Evolutionary conservation across 2,329 filamentous ascomycete genomes (phyloP).

Genomic region (Arthrobotrys entomopaga): DNA sequence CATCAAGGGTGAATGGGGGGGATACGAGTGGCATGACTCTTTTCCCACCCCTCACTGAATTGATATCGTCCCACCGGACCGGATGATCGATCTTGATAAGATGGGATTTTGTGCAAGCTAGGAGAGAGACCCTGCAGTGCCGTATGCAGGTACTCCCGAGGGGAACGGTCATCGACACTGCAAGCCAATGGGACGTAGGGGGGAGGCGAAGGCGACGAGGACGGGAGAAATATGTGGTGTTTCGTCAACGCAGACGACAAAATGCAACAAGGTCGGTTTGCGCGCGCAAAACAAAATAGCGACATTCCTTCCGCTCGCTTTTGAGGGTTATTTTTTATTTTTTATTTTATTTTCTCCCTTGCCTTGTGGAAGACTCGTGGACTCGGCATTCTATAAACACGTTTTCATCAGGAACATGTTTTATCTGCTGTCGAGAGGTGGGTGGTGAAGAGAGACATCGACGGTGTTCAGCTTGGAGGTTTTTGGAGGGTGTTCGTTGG

Average conservation of each 20-base stretch:
- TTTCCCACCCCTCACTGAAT: neutral
- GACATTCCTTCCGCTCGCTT: neutral
- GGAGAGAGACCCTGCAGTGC: constrained; percentile 5
- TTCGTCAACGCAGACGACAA: constrained; percentile 40
- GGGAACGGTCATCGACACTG: constrained; percentile 11
- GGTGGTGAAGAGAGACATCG: too few species aligned
- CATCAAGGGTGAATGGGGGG: neutral
- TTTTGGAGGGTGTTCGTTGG: constrained; percentile 1
- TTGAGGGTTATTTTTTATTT: neutral
- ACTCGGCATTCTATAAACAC: neutral
- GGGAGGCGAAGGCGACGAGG: neutral
- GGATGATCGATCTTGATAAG: neutral
- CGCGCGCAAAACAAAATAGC: neutral
- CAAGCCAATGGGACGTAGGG: constrained; percentile 21
- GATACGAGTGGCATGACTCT: constrained; percentile 34
- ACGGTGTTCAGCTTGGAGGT: too few species aligned
- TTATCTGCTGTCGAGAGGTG: too few species aligned
- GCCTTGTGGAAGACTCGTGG: too few species aligned
- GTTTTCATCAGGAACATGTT: too few species aligned
- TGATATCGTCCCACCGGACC: neutral
- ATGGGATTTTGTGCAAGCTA: neutral
- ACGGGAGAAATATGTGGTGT: constrained; percentile 2
- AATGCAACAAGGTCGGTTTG: constrained; percentile 47
- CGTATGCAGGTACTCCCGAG: constrained; percentile 39
- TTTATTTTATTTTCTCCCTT: too few species aligned